A percentile compares a stretch with the other conserved stretches of the same genome.
Conservation (phyloP, 2,329 filamentous ascomycete genomes). For the Byssochlamys sp. region DNA sequence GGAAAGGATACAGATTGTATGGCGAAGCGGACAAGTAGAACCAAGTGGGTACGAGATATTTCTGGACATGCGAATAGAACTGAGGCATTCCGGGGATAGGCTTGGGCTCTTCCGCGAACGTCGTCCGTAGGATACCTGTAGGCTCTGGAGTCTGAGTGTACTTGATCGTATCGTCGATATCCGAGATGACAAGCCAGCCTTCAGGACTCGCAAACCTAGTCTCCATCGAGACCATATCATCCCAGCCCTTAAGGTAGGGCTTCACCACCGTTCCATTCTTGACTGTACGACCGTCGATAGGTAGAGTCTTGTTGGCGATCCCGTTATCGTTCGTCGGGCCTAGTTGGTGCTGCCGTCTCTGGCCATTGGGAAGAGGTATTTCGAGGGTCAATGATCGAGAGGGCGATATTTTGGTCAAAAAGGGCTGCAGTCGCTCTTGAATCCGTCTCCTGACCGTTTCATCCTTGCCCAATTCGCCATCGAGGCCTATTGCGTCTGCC, state of each 20-base stretch:
- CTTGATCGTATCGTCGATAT: slow-evolving; percentile 94
- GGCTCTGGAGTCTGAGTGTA: slow-evolving; percentile 72
- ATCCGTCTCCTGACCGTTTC: slow-evolving; percentile 55
- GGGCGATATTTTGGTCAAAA: slow-evolving; percentile 66
- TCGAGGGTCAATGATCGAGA: slow-evolving; percentile 58
- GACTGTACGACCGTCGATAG: slow-evolving; percentile 38
- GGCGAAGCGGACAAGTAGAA: slow-evolving; percentile 92
- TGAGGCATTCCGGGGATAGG: slow-evolving; percentile 74
- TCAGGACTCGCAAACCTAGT: slow-evolving; percentile 66
- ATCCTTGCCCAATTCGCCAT: slow-evolving; percentile 42
- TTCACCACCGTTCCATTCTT: slow-evolving; percentile 42
- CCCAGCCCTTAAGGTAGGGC: slow-evolving; percentile 18
- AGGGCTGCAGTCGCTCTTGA: slow-evolving; percentile 49
- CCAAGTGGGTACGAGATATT: slow-evolving; percentile 57
- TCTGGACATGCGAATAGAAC: slow-evolving; percentile 60
- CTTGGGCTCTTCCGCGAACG: slow-evolving; percentile 66
- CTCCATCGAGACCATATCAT: slow-evolving; percentile 47
- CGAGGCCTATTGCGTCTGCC: slow-evolving; percentile 58
- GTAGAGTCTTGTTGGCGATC: slow-evolving; percentile 56
- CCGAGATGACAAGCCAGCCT: slow-evolving; percentile 78
- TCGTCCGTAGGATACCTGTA: slow-evolving; percentile 69
- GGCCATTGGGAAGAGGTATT: slow-evolving; percentile 44
- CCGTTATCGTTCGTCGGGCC: slow-evolving; percentile 65
- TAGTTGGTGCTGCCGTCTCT: slow-evolving; percentile 42
- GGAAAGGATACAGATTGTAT: slow-evolving; percentile 86